Percentiles rank a stretch among this genome's conserved stretches.
phyloP scores from a whole-genome alignment of 768 basidiomycete genomes.

The Fibroporia radiculosa region DNA sequence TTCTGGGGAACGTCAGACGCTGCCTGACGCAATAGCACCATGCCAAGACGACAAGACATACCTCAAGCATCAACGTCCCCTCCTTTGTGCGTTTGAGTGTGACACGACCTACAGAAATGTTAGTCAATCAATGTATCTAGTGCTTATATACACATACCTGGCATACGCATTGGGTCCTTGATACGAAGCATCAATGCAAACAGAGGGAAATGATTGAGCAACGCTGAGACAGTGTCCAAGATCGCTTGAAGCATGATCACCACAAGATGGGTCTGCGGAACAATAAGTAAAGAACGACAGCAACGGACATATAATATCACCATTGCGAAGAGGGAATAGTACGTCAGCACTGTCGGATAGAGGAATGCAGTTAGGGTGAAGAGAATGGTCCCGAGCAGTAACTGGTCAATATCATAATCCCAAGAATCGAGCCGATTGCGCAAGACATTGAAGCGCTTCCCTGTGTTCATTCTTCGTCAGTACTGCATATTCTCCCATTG shows the following conservation, averaged over 20 bases:
- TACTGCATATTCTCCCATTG: too few relatives aligned
- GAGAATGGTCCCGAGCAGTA: slow-evolving; percentile 88
- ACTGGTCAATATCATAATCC: slow-evolving; percentile 88
- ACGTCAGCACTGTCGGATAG: slow-evolving; percentile 79
- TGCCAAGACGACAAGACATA: not conserved
- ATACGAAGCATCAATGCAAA: slow-evolving; percentile 78
- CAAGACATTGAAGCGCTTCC: slow-evolving; percentile 83
- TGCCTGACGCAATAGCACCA: not conserved
- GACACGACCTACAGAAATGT: not conserved
- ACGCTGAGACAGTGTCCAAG: slow-evolving; percentile 59
- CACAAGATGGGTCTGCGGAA: slow-evolving; percentile 40
- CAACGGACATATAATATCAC: slow-evolving; percentile 39
- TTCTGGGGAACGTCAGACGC: slow-evolving; percentile 7
- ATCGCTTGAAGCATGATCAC: slow-evolving; percentile 52
- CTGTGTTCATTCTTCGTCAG: slow-evolving; percentile 36
- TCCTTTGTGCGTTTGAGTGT: not conserved
- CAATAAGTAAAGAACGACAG: not conserved
- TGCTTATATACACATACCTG: slow-evolving; percentile 55
- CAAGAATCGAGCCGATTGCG: slow-evolving; percentile 85
- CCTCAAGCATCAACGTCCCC: slow-evolving; percentile 10
- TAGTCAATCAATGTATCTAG: not conserved
- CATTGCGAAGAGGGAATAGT: slow-evolving; percentile 74
- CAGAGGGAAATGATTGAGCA: slow-evolving; percentile 90
- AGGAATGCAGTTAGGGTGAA: slow-evolving; percentile 79
- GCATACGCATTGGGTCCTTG: slow-evolving; percentile 79